Percentiles rank a stretch among this genome's conserved stretches.
These are phyloP conservation scores for Mucor indicus DNA, from an alignment of 371 early-diverging fungal species.

Conservation along the genomic window DNA sequence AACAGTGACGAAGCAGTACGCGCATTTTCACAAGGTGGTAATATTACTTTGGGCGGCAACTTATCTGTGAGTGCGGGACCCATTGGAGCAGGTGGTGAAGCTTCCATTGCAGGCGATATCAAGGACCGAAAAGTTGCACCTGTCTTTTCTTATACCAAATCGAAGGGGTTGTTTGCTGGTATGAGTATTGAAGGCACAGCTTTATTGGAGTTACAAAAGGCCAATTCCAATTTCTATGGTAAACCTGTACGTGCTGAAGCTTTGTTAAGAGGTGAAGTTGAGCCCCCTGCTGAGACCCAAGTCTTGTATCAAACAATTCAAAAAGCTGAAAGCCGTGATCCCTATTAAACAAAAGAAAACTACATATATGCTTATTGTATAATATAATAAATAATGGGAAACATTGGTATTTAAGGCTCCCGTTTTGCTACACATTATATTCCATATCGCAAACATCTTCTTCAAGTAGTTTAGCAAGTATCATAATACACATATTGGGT, in stretches of 20 bases:
- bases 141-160: slow-evolving; percentile 66
- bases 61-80: slow-evolving; percentile 76
- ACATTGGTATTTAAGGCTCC: too few relatives aligned
- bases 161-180: slow-evolving; percentile 79
- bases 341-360: slow-evolving; percentile 26
- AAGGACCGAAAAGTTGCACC: slow-evolving; percentile 42
- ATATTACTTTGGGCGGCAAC: slow-evolving; percentile 72
- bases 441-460: too few relatives aligned
- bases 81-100: slow-evolving; percentile 77
- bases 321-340: slow-evolving; percentile 41
- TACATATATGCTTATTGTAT: too few relatives aligned
- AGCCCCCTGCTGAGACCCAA: slow-evolving; percentile 25
- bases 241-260: slow-evolving; percentile 49
- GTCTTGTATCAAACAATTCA: slow-evolving; percentile 38
- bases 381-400: too few relatives aligned
- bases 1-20: slow-evolving; percentile 79
- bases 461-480: too few relatives aligned
- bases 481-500: too few relatives aligned
- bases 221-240: slow-evolving; percentile 54
- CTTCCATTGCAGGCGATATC: slow-evolving; percentile 57
- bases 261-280: slow-evolving; percentile 33
- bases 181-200: slow-evolving; percentile 58
- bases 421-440: too few relatives aligned
- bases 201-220: slow-evolving; percentile 52
- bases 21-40: slow-evolving; percentile 73